Conservation (phyloP, 108 stramenopile genomes). For the Nitzschia palea region DNA sequence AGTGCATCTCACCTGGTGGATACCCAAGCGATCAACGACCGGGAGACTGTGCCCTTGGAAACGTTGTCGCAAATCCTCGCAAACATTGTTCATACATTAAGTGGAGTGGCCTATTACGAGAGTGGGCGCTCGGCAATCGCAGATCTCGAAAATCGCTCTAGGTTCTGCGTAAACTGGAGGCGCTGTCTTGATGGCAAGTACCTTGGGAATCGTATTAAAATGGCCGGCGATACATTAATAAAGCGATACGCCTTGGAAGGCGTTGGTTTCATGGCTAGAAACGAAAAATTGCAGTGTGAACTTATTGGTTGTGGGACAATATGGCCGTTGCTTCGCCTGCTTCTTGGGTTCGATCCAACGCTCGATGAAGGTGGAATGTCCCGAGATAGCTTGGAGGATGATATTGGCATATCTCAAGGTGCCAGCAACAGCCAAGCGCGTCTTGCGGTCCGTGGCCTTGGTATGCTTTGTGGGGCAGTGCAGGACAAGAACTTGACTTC, state of each 20-base stretch:
- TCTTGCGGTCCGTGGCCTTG: conserved; percentile 60
- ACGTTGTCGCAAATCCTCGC: conserved; percentile 39
- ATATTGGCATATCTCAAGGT: conserved; percentile 47
- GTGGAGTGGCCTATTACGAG: conserved; percentile 60
- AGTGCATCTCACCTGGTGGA: conserved; percentile 10
- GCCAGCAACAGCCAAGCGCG: conserved; percentile 61
- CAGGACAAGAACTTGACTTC: conserved; percentile 35
- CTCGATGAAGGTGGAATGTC: conserved; percentile 38
- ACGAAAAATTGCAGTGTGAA: conserved; percentile 40
- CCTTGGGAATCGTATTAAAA: conserved; percentile 10
- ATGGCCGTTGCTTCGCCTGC: conserved; percentile 56
- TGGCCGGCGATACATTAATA: conserved; percentile 33
- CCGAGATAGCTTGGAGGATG: conserved; percentile 36
- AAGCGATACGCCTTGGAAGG: conserved; percentile 69
- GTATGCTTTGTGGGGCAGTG: conserved; percentile 64
- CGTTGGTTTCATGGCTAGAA: conserved; percentile 49
- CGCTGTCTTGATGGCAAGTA: conserved; percentile 52
- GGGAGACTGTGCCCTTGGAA: too few relatives aligned
- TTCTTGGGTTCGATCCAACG: conserved; percentile 67
- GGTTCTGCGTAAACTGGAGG: conserved; percentile 52
- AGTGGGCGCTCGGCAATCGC: conserved; percentile 50
- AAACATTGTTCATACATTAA: conserved; percentile 51
- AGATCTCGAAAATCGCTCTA: conserved; percentile 27
- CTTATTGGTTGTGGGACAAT: conserved; percentile 57
- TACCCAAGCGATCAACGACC: conserved; percentile 3